Evolutionary conservation across 2,329 filamentous ascomycete species (phyloP), one percentile per base, ranked within the genome.

Genomic region (Claviceps quebecensis): DNA sequence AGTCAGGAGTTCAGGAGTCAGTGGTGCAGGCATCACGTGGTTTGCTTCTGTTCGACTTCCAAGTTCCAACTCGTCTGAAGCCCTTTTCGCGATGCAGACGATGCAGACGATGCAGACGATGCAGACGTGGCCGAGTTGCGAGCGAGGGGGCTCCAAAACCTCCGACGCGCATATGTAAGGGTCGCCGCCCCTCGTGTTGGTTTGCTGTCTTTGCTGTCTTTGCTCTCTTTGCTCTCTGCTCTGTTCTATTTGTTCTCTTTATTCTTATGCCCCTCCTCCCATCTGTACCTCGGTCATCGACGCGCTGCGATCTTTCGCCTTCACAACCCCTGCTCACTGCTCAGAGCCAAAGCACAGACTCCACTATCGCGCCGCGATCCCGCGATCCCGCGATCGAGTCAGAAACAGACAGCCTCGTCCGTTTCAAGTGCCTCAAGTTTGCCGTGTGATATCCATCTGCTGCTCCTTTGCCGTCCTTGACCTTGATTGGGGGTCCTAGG

Each of bases 31-130:
- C 43, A 38, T 49, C 37, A 50, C 50, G 40, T 49, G 51, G 34
- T 38, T 49, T 52, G 47, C 51, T 47, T 51, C 47, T 45, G 51
- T 48, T 49, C 51, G 16, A n/a, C 16, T 17, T 17, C 39, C 38
- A 40, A n/a, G n/a, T 7, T 16, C 38, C 39, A n/a, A n/a, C 41
- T 23, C 41, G 41, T 26, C 22, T 26, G 41, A 16, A 7, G 5
- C 5, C 29, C 9, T 34, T 29, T 29, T 11, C 29, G 29, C 29
- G 29, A 34, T 34, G 29, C 29, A 29, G 29, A 43, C 19, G 19
- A 43, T 43, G 40, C 40, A 26, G 26, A 29, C 26, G 26, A 29
- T 29, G 26, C 26, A 44, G 23, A 36, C 26, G 39, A 49, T 17
- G 26, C 23, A 13, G 37, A 40, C 38, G n/a, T 40, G 38, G 38